Evolutionary conservation across 2,329 filamentous ascomycete species (phyloP), one percentile per base, ranked within the genome.

Genomic region (Fusarium sp.): DNA sequence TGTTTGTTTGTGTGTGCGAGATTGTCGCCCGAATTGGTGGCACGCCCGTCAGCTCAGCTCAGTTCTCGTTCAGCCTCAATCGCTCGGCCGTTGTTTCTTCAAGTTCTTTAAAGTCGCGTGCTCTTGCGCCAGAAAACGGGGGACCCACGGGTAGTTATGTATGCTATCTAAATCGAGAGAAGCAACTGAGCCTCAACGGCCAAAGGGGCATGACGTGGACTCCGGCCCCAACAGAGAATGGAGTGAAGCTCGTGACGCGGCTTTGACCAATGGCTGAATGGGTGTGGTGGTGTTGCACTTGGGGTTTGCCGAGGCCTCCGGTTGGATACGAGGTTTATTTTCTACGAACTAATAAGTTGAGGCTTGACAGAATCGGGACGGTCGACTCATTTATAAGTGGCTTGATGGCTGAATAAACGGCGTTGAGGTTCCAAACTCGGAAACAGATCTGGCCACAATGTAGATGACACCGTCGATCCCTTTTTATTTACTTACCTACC

Each of bases 231-330:
- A 65, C 44, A 40, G 56, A 56, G 54, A 56, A 47, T 43, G 58
- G 57, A 34, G 45, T 57, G 47, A 71, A 65, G 67, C 67, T 56
- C 59, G 67, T 70, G 67, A 70, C 67, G 67, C 67, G 67, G 67
- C 55, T 51, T 55, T 26, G 54, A 28, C 67, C 67, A 70, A 70
- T 70, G 49, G 28, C 22, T 40, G 62, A 9, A 31, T 49, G n/a
- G 40, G 44, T 67, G 60, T 66, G 54, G 60, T 56, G 53, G 54
- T 62, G 65, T 67, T 62, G 63, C 54, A 64, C 68, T 63, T 67
- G 45, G 65, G 42, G 43, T 34, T 53, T 47, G 67, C 67, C 67
- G 67, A 70, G 63, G 33, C 22, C 63, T 64, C 67, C 67, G 67
- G 52, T 50, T 57, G 51, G 45, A 70, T 70, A 70, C 67, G 67